Base-by-base conservation (phyloP, 371 early-diverging fungal genomes). In the Mortierella polycephala region DNA sequence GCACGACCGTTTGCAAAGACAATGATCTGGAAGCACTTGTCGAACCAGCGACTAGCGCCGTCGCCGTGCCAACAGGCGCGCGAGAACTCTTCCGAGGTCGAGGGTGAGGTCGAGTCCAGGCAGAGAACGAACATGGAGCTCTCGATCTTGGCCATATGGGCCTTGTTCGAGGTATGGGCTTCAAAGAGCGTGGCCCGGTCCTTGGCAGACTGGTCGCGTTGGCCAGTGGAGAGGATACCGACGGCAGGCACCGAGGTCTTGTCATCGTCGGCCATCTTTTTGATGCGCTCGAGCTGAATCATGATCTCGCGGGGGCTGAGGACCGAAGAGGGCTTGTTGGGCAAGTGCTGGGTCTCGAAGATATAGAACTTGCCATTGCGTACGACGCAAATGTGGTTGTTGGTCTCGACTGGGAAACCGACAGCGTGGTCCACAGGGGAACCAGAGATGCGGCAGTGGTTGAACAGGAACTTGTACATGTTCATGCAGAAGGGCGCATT, bases 1-100 rank as follows among this genome's bases (percentile, higher is more conserved):
- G 96, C 95, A 81, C 91, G 93, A 60, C 96, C 98, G 83, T 97
- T 96, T 21, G 95, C 96, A 83, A 91, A 95, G 44, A 96, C 91
- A 77, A 96, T 92, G 54, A 96, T 91, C 83, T 96, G 95, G 62
- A 93, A 85, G 23, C 94, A 88, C 84, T 96, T 96, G 87, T 97
- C 98, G 79, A 92, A 97, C 89, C 90, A 97, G 57, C 98, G 92
- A 85, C 96, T 96, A 57, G 89, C 88, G 21, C 96, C 98, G 69
- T 96, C 92, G 45, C 96, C 96, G 66, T 96, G 96, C 97, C 96
- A 97, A 83, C 92, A 93, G 23, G 90, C 89, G 58, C 92, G 91
- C 21, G 87, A 86, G 52, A 89, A 85, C 74, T 96, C 96, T 59
- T 95, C 95, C 49, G 91, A 89, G 44, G 95, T 94, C 13, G 89